phyloP scores from a whole-genome alignment of 2,329 filamentous ascomycete genomes.

The Aspergillus flavus region DNA sequence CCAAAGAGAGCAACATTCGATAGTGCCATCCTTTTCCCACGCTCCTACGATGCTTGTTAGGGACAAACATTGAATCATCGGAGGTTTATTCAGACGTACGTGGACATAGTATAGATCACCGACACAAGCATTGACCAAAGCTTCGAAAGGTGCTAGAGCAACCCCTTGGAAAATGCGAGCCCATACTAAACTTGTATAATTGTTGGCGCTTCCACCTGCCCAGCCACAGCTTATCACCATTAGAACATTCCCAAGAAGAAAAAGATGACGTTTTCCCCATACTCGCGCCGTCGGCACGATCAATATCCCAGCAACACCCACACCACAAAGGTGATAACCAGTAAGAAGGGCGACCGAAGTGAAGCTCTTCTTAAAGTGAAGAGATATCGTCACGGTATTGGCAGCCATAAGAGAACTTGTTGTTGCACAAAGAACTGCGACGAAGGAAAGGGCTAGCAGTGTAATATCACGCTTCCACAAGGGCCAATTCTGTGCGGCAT shows the following conservation, averaged over 20 bases:
- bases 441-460: constrained; percentile 74
- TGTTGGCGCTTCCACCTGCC: constrained; percentile 69
- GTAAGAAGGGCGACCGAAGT: constrained; percentile 80
- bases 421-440: constrained; percentile 80
- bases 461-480: constrained; percentile 83
- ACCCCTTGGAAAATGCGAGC: constrained; percentile 85
- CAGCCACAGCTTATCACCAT: constrained; percentile 75
- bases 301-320: constrained; percentile 77
- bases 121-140: constrained; percentile 82
- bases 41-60: constrained; percentile 53
- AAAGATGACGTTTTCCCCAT: constrained; percentile 90
- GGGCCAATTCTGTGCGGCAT: constrained; percentile 69
- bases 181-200: constrained; percentile 73
- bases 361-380: constrained; percentile 67
- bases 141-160: constrained; percentile 85
- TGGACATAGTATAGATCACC: constrained; percentile 92
- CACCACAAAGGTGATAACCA: constrained; percentile 83
- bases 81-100: constrained; percentile 49
- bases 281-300: constrained; percentile 86
- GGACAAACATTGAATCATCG: not conserved
- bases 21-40: constrained; percentile 85
- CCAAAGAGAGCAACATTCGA: constrained; percentile 71
- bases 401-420: constrained; percentile 86
- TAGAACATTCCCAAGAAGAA: constrained; percentile 74
- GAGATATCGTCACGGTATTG: constrained; percentile 76